These are phyloP conservation scores for Echria macrotheca DNA, from an alignment of 495 filamentous ascomycete genomes.

Conservation along the genomic window DNA sequence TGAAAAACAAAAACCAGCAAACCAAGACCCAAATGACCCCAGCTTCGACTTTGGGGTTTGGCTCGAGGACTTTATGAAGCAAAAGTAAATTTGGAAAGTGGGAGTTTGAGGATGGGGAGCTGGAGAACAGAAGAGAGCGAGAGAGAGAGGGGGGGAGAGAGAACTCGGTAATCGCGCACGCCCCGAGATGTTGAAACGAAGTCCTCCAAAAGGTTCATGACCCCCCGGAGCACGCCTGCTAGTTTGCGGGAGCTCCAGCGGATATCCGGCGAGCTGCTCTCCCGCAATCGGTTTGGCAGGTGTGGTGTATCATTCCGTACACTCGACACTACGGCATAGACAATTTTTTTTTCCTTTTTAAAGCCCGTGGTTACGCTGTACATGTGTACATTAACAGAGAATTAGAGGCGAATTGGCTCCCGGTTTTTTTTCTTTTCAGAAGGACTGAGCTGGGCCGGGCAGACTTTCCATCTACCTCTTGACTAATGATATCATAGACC, in stretches of 20 bases:
- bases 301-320: conserved; percentile 36
- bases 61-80: conserved; percentile 57
- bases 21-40: conserved; percentile 75
- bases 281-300: conserved; percentile 10
- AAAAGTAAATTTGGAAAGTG: too few relatives aligned
- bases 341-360: conserved; percentile 33
- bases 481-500: neutral
- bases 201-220: too few relatives aligned
- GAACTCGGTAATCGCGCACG: neutral
- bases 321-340: conserved; percentile 36
- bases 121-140: neutral
- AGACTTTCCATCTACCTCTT: too few relatives aligned
- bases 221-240: conserved; percentile 1
- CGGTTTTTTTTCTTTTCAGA: neutral
- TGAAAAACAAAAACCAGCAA: conserved; percentile 49
- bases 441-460: too few relatives aligned
- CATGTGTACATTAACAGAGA: conserved; percentile 40
- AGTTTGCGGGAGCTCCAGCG: neutral
- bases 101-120: too few relatives aligned
- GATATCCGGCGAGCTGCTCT: too few relatives aligned
- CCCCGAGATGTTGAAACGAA: conserved; percentile 4
- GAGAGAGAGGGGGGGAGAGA: neutral
- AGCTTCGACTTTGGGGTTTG: conserved; percentile 88
- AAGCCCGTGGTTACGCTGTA: conserved; percentile 32
- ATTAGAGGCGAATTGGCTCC: conserved; percentile 21